Evolutionary conservation across 345 rosid species (phyloP), one percentile per base, ranked within the genome.

Genomic region (Corchorus capsularis): DNA sequence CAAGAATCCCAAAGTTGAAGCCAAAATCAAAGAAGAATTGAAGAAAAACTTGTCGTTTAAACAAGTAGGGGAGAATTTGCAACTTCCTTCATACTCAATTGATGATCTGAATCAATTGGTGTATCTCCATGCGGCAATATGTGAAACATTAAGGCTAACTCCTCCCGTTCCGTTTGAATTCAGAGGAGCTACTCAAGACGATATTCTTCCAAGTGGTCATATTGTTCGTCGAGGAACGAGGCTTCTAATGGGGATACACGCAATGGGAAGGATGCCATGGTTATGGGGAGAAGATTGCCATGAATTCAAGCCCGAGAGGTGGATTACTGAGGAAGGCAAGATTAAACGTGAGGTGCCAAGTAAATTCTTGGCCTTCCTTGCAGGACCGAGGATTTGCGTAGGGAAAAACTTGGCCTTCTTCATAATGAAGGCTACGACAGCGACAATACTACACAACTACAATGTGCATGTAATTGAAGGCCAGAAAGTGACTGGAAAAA

Each of bases 271-370:
- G 9, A 77, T 80, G 86, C 75, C 79, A 32, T 79, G 61, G 55
- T 54, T 80, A 8, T 87, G 90, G 88, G 88, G 90, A 0, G 75
- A 78, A 11, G 90, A 87, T 64, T 87, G 87, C 73, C 69, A 78
- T 2, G 85, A 87, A 61, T 85, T 79, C 84, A 46, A 49, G 55
- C 71, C 71, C 6, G 71, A 67, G 55, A 46, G 71, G 10, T 67
- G 71, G 71, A 45, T 6, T 12, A 35, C 0, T 81, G 82, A 43
- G 78, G 83, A 19, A 80, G 77, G 75, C 82, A 76, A 62, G 34
- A 71, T 46, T 74, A 79, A 65, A 47, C 19, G 10, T 73, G 73
- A 19, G 86, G 80, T 72, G 53, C 84, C 34, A 80, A 63, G 32
- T 43, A 71, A 59, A 62, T 87, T 85, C 64, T 65, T 84, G 1